Base-by-base conservation (phyloP, 768 basidiomycete species). In the Pluteus cervinus region DNA sequence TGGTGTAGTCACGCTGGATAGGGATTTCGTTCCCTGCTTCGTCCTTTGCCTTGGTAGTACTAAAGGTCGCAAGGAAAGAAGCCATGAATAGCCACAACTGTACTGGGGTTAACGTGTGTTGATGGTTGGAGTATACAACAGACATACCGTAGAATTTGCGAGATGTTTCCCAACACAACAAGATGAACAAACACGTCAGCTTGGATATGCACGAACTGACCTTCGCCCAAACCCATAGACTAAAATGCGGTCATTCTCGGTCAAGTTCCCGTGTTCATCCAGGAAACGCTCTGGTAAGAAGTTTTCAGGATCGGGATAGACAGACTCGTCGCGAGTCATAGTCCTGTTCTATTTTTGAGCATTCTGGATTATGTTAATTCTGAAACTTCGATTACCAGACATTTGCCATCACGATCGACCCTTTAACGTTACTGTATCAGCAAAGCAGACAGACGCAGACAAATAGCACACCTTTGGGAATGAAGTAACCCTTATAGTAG, bases 21-120 rank as follows among this genome's bases (percentile, higher is more conserved):
- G 52, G 47, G n/a, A 55, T 52, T 21, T 48, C 45, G 14, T 52
- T 44, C 31, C 56, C 51, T 12, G 52, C 29, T 2, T 29, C 43
- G 36, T 59, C 57, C 24, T 50, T 52, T 3, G 53, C 48, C 39
- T 52, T 56, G 22, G 36, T 30, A 22, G 62, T 51, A 17, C 52
- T 43, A 50, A 61, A 61, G 7, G 50, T 46, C 5, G 55, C 47
- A 16, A 63, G 43, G 3, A 53, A 43, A 8, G 47, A 42, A 3
- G 52, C 55, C 25, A 57, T 51, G 10, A 50, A 37, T 7, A 61
- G 26, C 51, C 56, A 52, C 21, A 43, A 40, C 44, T 49, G n/a
- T 26, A n/a, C n/a, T n/a, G n/a, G n/a, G n/a, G n/a, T n/a, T n/a
- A n/a, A n/a, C n/a, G n/a, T n/a, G n/a, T 7, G 8, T 7, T 18